Evolutionary conservation across 495 filamentous ascomycete genomes (phyloP).

Genomic region (Podospora conica): DNA sequence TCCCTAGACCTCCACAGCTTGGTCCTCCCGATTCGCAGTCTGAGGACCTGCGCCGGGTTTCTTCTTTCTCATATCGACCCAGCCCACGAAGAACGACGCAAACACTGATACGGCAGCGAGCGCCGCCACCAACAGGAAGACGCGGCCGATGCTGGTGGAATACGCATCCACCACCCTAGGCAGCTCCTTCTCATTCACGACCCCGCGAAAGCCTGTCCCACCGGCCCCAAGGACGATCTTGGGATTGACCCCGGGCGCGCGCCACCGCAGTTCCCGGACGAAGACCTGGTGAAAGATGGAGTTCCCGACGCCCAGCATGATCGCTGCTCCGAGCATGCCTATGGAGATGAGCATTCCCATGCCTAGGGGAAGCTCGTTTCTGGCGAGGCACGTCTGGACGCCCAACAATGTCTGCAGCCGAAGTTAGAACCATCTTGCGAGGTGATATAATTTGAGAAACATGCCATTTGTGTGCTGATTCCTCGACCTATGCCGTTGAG

Average conservation of each 20-base stretch:
- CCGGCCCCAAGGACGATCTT: constrained; percentile 30
- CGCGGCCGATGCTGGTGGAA: constrained; percentile 25
- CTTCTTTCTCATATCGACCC: constrained; percentile 20
- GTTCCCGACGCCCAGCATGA: constrained; percentile 54
- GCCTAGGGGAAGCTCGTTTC: constrained; percentile 51
- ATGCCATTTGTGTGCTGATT: constrained; percentile 49
- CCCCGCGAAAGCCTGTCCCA: constrained; percentile 40
- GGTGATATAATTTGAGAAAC: neutral
- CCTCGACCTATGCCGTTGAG: constrained; percentile 62
- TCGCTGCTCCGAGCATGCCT: constrained; percentile 55
- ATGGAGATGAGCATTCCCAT: constrained; percentile 55
- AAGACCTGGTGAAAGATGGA: constrained; percentile 54
- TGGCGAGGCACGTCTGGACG: constrained; percentile 38
- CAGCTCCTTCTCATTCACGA: constrained; percentile 13
- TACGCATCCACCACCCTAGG: constrained; percentile 38
- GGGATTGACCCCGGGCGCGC: constrained; percentile 18
- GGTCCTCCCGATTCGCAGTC: neutral
- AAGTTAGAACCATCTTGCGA: constrained; percentile 28
- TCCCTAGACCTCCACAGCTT: neutral
- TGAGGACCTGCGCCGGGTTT: neutral
- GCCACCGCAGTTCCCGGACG: constrained; percentile 33
- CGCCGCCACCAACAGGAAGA: constrained; percentile 16
- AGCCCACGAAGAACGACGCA: constrained; percentile 19
- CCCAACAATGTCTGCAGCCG: constrained; percentile 47
- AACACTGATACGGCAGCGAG: constrained; percentile 11